These are phyloP conservation scores for Dactylellina leptospora DNA, from an alignment of 2,329 filamentous ascomycete species.

Conservation along the genomic window DNA sequence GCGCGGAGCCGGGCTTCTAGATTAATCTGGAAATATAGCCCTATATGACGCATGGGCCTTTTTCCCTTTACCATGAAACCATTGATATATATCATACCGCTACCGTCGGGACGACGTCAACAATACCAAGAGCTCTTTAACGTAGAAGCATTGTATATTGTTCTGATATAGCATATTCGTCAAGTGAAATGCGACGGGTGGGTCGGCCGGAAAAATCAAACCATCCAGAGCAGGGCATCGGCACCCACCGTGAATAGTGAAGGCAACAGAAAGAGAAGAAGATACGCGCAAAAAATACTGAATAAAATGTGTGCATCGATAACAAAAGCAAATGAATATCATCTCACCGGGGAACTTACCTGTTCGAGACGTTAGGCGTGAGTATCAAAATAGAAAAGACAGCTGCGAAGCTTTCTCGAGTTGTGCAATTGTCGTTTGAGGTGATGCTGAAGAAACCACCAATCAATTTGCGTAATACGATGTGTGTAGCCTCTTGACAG, in stretches of 20 bases:
- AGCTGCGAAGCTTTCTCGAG: conserved; percentile 26
- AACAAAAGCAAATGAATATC: conserved; percentile 33
- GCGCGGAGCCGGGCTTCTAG: conserved; percentile 31
- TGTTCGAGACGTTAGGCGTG: conserved; percentile 34
- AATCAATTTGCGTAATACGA: conserved; percentile 30
- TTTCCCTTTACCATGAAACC: conserved; percentile 34
- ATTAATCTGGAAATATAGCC: conserved; percentile 39
- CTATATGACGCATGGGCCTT: conserved; percentile 42
- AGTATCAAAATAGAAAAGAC: conserved; percentile 37
- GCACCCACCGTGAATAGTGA: conserved; percentile 11
- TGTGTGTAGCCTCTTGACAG: conserved; percentile 49
- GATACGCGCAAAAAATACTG: conserved; percentile 7
- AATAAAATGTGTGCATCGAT: conserved; percentile 8
- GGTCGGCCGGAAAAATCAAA: conserved; percentile 30
- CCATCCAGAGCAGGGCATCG: conserved; percentile 8
- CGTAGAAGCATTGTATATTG: conserved; percentile 18
- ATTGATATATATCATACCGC: conserved; percentile 25
- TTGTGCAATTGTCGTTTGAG: conserved; percentile 48
- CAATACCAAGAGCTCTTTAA: conserved; percentile 8
- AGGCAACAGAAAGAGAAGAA: conserved; percentile 5
- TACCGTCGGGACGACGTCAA: conserved; percentile 18
- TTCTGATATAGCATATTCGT: conserved; percentile 16
- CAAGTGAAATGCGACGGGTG: conserved; percentile 15
- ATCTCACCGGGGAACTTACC: conserved; percentile 50
- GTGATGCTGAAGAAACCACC: conserved; percentile 27